Percentiles rank a stretch among this genome's conserved stretches.
These are phyloP conservation scores for Fomitopsis serialis DNA, from an alignment of 768 basidiomycete genomes.

Conservation along the genomic window DNA sequence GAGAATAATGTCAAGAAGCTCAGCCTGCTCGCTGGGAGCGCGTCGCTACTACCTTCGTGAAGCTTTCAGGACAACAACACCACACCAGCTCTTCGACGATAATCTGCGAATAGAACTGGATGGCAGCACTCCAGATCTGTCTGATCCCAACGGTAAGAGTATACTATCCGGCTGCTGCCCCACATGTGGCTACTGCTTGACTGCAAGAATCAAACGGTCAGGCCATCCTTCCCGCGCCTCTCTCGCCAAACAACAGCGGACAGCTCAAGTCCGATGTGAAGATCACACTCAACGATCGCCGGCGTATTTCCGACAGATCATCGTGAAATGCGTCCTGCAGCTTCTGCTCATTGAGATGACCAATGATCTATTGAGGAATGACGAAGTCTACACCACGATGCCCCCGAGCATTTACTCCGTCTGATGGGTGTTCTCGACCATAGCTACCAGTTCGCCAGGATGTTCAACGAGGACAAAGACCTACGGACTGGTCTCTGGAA, in stretches of 20 bases:
- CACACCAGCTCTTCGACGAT: constrained; percentile 95
- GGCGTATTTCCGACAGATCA: constrained; percentile 93
- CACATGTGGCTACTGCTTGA: no score
- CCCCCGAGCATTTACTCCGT: constrained; percentile 86
- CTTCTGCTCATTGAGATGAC: constrained; percentile 95
- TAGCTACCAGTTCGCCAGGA: constrained; percentile 94
- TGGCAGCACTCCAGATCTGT: constrained; percentile 44
- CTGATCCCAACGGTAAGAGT: constrained; percentile 35
- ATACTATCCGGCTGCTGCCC: not conserved
- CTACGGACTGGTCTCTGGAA: constrained; percentile 96
- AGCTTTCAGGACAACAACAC: constrained; percentile 96
- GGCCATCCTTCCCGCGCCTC: constrained; percentile 80
- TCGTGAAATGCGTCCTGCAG: constrained; percentile 98
- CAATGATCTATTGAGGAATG: constrained; percentile 89
- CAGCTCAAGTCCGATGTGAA: constrained; percentile 40
- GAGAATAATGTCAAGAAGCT: constrained; percentile 91
- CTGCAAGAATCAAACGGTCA: constrained; percentile 54
- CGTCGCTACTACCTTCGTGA: constrained; percentile 88
- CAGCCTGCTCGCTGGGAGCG: constrained; percentile 84
- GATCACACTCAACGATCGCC: constrained; percentile 63
- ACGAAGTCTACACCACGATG: constrained; percentile 87
- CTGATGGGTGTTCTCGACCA: constrained; percentile 96
- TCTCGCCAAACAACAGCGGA: constrained; percentile 66
- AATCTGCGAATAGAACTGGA: constrained; percentile 82
- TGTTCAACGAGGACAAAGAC: constrained; percentile 98